Evolutionary conservation across 192 early-diverging fungal genomes (phyloP).

Genomic region (Linnemannia zychae): DNA sequence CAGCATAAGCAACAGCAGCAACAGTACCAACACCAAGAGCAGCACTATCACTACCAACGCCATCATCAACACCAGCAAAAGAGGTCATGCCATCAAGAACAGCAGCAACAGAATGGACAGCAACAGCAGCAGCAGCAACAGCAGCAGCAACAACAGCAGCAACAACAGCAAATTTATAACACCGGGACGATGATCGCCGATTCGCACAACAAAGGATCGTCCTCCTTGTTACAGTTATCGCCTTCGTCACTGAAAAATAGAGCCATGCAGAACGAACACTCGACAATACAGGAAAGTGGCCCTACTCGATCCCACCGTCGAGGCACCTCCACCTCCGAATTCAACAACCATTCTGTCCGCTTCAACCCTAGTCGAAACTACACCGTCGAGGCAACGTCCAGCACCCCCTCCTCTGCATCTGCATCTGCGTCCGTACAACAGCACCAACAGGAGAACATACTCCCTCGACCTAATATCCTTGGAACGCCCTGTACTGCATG

Average conservation of each 20-base stretch:
- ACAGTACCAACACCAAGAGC: not conserved
- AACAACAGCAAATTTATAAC: conserved; percentile 4
- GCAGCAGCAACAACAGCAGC: conserved; percentile 10
- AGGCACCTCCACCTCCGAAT: conserved; percentile 23
- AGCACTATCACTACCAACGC: not conserved
- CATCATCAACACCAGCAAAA: not conserved
- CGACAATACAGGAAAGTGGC: conserved; percentile 14
- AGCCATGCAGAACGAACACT: not conserved
- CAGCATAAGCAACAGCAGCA: conserved; percentile 22
- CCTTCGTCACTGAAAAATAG: not conserved
- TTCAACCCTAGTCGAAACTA: conserved; percentile 48
- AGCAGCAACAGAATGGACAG: too few relatives aligned
- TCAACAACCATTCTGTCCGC: conserved; percentile 29
- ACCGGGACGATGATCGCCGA: conserved; percentile 5
- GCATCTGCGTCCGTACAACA: not conserved
- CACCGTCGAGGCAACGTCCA: conserved; percentile 1
- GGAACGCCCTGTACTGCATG: conserved; percentile 44
- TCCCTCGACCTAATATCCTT: conserved; percentile 20
- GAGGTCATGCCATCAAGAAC: not conserved
- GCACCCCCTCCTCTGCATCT: not conserved
- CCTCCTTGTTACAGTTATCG: not conserved
- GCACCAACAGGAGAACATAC: conserved; percentile 15
- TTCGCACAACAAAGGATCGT: conserved; percentile 11
- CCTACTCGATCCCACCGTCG: conserved; percentile 48
- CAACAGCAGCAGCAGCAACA: conserved; percentile 26